A percentile compares a stretch with the other conserved stretches of the same genome.
These are phyloP conservation scores for Petunia hybrid DNA, from an alignment of 305 asterid species.

Conservation along the genomic window DNA sequence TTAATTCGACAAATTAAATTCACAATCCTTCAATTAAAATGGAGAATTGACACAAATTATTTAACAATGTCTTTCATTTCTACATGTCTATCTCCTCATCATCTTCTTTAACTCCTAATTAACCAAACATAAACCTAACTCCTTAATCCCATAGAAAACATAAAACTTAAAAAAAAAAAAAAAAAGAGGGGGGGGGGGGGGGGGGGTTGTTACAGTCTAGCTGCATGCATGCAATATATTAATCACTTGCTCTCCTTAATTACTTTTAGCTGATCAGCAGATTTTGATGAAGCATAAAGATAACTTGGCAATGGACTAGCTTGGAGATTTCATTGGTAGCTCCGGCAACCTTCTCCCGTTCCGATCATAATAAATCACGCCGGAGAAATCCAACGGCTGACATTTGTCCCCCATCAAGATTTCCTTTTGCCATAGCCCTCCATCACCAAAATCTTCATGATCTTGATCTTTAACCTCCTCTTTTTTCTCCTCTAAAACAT, in stretches of 20 bases:
- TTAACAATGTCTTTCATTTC: no score
- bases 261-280: not conserved
- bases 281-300: slow-evolving; percentile 9
- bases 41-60: not conserved
- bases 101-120: not conserved
- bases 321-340: slow-evolving; percentile 44
- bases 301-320: slow-evolving; percentile 44
- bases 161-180: not conserved
- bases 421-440: slow-evolving; percentile 44
- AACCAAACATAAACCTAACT: slow-evolving; percentile 7
- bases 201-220: not conserved
- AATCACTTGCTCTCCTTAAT: not conserved
- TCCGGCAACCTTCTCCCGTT: slow-evolving; percentile 39
- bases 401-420: slow-evolving; percentile 49
- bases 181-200: not conserved
- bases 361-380: slow-evolving; percentile 46
- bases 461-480: not conserved
- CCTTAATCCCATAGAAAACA: not conserved
- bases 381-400: slow-evolving; percentile 50
- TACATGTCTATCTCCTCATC: not conserved
- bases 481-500: not conserved
- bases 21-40: not conserved
- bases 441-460: slow-evolving; percentile 35
- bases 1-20: not conserved
- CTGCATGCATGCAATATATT: not conserved